phyloP scores from a whole-genome alignment of 352 stramenopile genomes.

The Globisporangium lucens region DNA sequence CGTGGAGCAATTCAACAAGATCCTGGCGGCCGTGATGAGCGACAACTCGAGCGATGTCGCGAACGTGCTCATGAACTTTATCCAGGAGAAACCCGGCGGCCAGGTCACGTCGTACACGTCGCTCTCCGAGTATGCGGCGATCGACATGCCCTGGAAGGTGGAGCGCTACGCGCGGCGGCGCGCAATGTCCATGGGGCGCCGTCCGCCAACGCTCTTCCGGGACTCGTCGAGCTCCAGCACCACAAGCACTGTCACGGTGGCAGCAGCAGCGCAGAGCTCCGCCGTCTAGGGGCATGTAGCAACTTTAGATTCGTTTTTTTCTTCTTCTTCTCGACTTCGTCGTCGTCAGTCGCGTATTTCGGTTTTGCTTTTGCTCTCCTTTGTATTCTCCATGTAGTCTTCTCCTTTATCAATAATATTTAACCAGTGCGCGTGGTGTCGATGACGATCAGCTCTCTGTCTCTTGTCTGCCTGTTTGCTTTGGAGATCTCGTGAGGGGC shows the following conservation, averaged over 20 bases:
- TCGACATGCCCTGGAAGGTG: slow-evolving; percentile 66
- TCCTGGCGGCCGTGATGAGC: slow-evolving; percentile 65
- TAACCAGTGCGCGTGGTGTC: neutral
- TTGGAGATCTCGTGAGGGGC: neutral
- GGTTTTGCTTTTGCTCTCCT: neutral
- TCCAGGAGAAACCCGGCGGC: slow-evolving; percentile 67
- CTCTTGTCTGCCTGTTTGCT: neutral
- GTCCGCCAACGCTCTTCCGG: slow-evolving; percentile 23
- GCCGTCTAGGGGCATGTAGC: neutral
- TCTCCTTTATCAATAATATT: neutral
- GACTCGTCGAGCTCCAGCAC: slow-evolving; percentile 21
- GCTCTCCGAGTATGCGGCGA: slow-evolving; percentile 67
- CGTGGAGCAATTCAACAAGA: slow-evolving; percentile 68
- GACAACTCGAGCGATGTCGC: slow-evolving; percentile 56
- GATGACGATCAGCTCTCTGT: neutral
- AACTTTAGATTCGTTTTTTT: neutral
- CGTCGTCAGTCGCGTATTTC: neutral
- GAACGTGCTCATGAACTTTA: slow-evolving; percentile 68
- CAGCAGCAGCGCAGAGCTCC: neutral
- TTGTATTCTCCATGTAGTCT: neutral
- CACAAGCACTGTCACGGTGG: neutral
- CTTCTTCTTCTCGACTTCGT: neutral
- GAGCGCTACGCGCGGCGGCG: slow-evolving; percentile 59
- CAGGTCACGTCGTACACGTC: slow-evolving; percentile 62
- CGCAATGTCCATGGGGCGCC: slow-evolving; percentile 60